These are phyloP conservation scores for Candida neerlandica DNA, from an alignment of 1,139 yeast genomes.

Conservation along the genomic window DNA sequence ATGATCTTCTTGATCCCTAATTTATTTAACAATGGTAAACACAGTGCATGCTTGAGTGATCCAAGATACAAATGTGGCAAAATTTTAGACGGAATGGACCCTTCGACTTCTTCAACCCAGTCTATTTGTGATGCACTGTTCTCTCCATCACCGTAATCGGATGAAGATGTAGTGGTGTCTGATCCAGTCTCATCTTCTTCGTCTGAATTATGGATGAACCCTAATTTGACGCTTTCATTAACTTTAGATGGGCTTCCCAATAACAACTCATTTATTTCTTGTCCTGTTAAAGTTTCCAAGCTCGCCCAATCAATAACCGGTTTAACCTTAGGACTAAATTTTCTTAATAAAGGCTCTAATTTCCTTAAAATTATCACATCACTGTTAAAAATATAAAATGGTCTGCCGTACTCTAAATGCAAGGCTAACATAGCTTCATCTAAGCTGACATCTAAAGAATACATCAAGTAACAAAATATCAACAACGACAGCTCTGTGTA, in stretches of 20 bases:
- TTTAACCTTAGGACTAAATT: conserved; percentile 50
- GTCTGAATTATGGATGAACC: conserved; percentile 11
- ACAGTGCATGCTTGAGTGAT: conserved; percentile 78
- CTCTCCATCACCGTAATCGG: conserved; percentile 11
- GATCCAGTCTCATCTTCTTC: conserved; percentile 4
- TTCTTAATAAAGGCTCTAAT: conserved; percentile 60
- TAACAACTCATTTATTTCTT: conserved; percentile 39
- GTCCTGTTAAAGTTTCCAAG: conserved; percentile 31
- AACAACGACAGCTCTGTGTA: conserved; percentile 87
- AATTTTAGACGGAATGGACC: conserved; percentile 73
- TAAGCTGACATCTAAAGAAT: conserved; percentile 57
- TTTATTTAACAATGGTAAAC: conserved; percentile 59
- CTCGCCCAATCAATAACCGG: conserved; percentile 22
- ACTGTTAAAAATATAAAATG: conserved; percentile 78
- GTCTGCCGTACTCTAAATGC: conserved; percentile 68
- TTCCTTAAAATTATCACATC: conserved; percentile 70
- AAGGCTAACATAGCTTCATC: conserved; percentile 58
- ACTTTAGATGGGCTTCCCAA: conserved; percentile 21
- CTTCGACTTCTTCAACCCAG: conserved; percentile 53
- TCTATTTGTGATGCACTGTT: conserved; percentile 12
- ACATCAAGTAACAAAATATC: conserved; percentile 70
- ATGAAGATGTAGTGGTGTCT: conserved; percentile 2
- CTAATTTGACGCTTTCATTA: conserved; percentile 19
- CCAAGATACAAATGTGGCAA: conserved; percentile 87
- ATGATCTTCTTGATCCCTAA: conserved; percentile 76